These are phyloP conservation scores for Hortaea sp. DNA, from an alignment of 2,329 filamentous ascomycete species.

Conservation along the genomic window DNA sequence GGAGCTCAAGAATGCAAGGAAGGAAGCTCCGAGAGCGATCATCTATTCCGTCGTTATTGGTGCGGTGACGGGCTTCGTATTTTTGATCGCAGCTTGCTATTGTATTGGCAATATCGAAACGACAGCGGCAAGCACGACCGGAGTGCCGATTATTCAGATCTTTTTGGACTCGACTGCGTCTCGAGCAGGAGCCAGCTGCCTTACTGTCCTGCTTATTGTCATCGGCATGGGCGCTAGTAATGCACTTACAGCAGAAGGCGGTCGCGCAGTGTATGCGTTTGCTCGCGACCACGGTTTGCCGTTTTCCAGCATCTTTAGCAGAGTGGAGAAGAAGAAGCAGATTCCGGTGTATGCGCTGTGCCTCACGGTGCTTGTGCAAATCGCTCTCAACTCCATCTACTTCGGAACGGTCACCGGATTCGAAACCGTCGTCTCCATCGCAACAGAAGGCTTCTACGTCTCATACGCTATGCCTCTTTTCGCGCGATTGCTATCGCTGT, in stretches of 20 bases:
- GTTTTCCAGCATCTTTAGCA: constrained; percentile 38
- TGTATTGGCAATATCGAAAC: constrained; percentile 41
- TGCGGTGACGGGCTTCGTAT: constrained; percentile 37
- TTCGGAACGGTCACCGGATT: constrained; percentile 26
- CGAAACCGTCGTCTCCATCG: constrained; percentile 47
- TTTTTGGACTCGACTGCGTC: constrained; percentile 40
- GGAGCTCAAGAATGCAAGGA: constrained; percentile 43
- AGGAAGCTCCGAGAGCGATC: constrained; percentile 42
- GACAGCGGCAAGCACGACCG: constrained; percentile 37
- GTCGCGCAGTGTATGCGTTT: constrained; percentile 37
- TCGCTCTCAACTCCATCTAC: constrained; percentile 40
- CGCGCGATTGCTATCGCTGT: constrained; percentile 38
- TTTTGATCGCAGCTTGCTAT: constrained; percentile 40
- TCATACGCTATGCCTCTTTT: constrained; percentile 48
- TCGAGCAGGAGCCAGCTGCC: constrained; percentile 34
- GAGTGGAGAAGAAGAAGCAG: constrained; percentile 35
- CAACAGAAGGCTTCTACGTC: constrained; percentile 47
- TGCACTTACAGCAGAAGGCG: constrained; percentile 39
- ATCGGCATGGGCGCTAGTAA: constrained; percentile 38
- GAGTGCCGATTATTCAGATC: constrained; percentile 45
- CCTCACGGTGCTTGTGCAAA: constrained; percentile 38
- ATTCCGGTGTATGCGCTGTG: constrained; percentile 43
- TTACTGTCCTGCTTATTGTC: constrained; percentile 40
- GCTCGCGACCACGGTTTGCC: constrained; percentile 45
- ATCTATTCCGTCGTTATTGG: constrained; percentile 36